Conservation (phyloP, 1,284 basidiomycete species). For the Rhodotorula sp. region DNA sequence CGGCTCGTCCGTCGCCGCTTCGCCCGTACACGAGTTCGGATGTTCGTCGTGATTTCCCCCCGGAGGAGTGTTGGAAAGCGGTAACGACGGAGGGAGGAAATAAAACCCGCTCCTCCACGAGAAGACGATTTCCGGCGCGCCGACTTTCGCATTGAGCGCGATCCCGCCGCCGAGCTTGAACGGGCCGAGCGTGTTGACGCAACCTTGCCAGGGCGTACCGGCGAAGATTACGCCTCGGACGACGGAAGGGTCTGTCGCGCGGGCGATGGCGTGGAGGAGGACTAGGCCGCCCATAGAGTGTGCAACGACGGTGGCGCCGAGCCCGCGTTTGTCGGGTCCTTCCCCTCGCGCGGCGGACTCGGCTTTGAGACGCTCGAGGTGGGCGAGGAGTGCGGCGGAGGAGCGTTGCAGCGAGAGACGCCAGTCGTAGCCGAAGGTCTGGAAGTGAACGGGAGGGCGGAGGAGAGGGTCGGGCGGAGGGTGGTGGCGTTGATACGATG, state of each 20-base stretch:
- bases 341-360: slow-evolving; percentile 35
- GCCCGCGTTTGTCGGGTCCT: slow-evolving; percentile 27
- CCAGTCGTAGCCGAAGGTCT: slow-evolving; percentile 48
- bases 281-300: slow-evolving; percentile 50
- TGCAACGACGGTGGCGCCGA: slow-evolving; percentile 47
- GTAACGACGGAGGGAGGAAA: slow-evolving; percentile 41
- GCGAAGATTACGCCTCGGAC: slow-evolving; percentile 47
- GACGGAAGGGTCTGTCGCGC: slow-evolving; percentile 44
- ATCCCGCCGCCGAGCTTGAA: slow-evolving; percentile 47
- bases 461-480: neutral
- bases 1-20: neutral
- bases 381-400: slow-evolving; percentile 22
- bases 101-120: slow-evolving; percentile 47
- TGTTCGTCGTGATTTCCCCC: neutral
- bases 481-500: neutral
- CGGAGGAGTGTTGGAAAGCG: neutral
- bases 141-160: slow-evolving; percentile 36
- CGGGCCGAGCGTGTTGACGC: slow-evolving; percentile 48
- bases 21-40: neutral
- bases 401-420: slow-evolving; percentile 34
- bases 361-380: slow-evolving; percentile 38
- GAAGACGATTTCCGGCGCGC: slow-evolving; percentile 46
- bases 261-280: slow-evolving; percentile 46
- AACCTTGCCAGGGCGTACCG: slow-evolving; percentile 39
- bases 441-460: slow-evolving; percentile 34